Base-by-base conservation (phyloP, 352 stramenopile genomes). In the Globisporangium canariense region DNA sequence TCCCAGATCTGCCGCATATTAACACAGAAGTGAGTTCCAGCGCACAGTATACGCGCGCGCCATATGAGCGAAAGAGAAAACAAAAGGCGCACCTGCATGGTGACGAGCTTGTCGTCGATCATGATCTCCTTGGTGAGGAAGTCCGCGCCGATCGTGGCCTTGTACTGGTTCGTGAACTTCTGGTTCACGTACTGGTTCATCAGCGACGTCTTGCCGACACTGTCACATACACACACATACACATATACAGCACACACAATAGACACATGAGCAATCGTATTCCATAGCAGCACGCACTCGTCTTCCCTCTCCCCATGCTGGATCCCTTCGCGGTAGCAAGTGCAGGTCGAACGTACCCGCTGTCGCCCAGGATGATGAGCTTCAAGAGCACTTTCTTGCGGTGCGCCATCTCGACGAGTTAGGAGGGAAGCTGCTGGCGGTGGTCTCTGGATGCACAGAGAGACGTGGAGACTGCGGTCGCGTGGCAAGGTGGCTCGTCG, bases 171-270 rank as follows among this genome's bases (percentile, higher is more conserved):
- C 38, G 90, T 97, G 78, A 99, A 99, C 76, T 97, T 98, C 67
- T 99, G 92, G 63, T 98, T 98, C 64, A 99, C 95, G 79, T 99
- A 99, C 74, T 99, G 96, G 80, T 99, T 99, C 97, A 99, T 99
- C 38, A 99, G 79, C 52, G 94, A 99, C 51, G 97, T 99, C 84
- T 99, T 99, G 60, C 98, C 97, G 34, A 99, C 97, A 49, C 97
- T 98, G 68, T 28, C 14, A 14, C 7, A 57, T 18, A 25, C 30
- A 41, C 18, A 28, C 32, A 14, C 9, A 41, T 41, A 11, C 36
- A 14, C 7, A 55, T 34, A 25, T 10, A 20, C 16, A 34, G 61
- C 25, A 41, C 25, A n/a, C 38, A 62, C 30, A 36, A 20, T 1
- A 43, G 25, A 45, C 46, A 36, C 11, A 11, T 18, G 18, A 54